Conservation (phyloP, 495 filamentous ascomycete genomes). For the Clavariopsis aquatica region DNA sequence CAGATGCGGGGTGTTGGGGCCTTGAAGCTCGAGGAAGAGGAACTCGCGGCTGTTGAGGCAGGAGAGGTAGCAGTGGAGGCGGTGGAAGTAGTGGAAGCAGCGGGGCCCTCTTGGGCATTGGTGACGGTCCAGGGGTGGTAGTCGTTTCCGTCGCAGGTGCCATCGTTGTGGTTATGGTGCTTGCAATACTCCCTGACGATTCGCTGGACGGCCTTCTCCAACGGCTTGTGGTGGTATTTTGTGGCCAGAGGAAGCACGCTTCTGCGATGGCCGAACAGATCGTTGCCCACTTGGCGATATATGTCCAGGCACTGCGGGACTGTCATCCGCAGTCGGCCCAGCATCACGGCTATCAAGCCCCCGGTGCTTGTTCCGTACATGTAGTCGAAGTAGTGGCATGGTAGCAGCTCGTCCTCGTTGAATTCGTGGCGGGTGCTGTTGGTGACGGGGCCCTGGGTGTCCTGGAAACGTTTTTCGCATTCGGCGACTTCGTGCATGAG, state of each 20-base stretch:
- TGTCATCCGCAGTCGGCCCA: constrained; percentile 56
- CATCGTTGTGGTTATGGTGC: constrained; percentile 31
- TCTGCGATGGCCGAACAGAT: constrained; percentile 50
- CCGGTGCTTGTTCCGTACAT: constrained; percentile 49
- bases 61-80: neutral
- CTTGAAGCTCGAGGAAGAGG: constrained; percentile 24
- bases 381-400: constrained; percentile 54
- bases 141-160: constrained; percentile 44
- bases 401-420: constrained; percentile 45
- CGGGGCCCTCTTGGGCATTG: neutral
- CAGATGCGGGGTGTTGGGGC: constrained; percentile 43
- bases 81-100: neutral
- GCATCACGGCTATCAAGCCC: constrained; percentile 58
- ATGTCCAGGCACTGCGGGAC: constrained; percentile 54
- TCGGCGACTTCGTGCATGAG: constrained; percentile 48
- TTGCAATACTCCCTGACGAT: constrained; percentile 46
- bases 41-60: neutral
- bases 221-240: constrained; percentile 49
- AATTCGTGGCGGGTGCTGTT: constrained; percentile 22
- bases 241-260: constrained; percentile 44
- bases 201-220: constrained; percentile 48
- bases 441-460: constrained; percentile 35
- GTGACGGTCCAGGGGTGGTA: constrained; percentile 45
- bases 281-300: constrained; percentile 50
- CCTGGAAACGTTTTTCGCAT: constrained; percentile 43